Conservation (phyloP, 2,329 filamentous ascomycete species). For the Arthroderma uncinatum region DNA sequence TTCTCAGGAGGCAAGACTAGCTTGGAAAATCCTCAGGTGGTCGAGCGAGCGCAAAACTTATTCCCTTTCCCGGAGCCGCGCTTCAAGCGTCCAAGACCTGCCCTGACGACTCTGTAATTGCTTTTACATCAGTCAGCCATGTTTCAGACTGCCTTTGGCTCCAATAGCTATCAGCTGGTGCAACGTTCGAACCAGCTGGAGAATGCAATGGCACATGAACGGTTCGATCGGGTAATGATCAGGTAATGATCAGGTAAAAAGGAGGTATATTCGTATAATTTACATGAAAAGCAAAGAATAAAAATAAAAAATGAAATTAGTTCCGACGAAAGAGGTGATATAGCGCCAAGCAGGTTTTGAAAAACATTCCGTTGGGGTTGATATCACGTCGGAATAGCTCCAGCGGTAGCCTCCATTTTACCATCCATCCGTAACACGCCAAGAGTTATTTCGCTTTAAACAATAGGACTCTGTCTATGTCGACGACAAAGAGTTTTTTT, state of each 20-base stretch:
- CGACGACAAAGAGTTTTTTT: neutral
- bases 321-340: neutral
- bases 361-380: neutral
- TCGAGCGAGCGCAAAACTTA: neutral
- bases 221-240: neutral
- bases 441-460: neutral
- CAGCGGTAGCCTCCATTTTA: neutral
- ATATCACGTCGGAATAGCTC: neutral
- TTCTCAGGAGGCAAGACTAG: neutral
- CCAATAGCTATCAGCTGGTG: neutral
- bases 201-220: neutral
- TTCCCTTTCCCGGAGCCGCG: neutral
- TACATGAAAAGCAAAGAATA: neutral
- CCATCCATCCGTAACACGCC: conserved; percentile 2
- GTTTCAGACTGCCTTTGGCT: neutral
- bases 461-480: neutral
- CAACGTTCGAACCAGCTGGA: neutral
- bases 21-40: neutral
- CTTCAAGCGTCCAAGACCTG: no score
- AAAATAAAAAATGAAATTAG: neutral
- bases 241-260: neutral
- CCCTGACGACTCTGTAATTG: neutral
- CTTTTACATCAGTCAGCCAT: neutral
- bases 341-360: neutral
- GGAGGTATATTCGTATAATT: conserved; percentile 2